phyloP scores from a whole-genome alignment of 495 filamentous ascomycete genomes.

The Rostrohypoxylon terebratum region DNA sequence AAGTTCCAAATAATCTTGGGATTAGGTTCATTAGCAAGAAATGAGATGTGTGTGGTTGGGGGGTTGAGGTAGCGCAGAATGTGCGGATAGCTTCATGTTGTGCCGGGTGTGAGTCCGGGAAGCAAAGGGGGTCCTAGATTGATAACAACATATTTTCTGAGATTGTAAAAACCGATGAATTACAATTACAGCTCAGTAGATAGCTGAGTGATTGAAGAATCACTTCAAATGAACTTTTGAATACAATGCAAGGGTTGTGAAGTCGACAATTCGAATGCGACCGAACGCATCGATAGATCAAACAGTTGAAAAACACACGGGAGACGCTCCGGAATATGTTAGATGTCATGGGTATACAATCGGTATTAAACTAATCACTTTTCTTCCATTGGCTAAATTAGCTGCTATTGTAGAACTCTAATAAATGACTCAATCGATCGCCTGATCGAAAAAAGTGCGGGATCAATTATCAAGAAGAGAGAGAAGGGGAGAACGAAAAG shows the following conservation, averaged over 20 bases:
- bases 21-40: background rate
- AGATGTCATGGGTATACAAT: slow-evolving; percentile 31
- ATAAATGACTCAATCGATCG: slow-evolving; percentile 47
- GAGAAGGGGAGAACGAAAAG: slow-evolving; percentile 54
- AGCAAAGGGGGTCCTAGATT: background rate
- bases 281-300: slow-evolving; percentile 38
- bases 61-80: slow-evolving; percentile 32
- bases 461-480: slow-evolving; percentile 47
- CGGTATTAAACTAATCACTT: slow-evolving; percentile 39
- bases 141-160: slow-evolving; percentile 46
- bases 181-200: slow-evolving; percentile 37
- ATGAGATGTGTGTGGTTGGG: slow-evolving; percentile 8
- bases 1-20: background rate
- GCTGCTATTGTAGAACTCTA: slow-evolving; percentile 35
- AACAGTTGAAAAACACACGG: slow-evolving; percentile 45
- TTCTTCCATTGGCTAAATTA: slow-evolving; percentile 34
- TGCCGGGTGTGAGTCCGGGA: slow-evolving; percentile 16
- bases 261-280: slow-evolving; percentile 52
- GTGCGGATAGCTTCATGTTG: slow-evolving; percentile 59
- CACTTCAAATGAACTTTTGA: slow-evolving; percentile 24
- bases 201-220: slow-evolving; percentile 44
- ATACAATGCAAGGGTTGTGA: slow-evolving; percentile 51
- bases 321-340: slow-evolving; percentile 7
- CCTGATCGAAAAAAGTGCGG: slow-evolving; percentile 41
- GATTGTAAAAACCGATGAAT: slow-evolving; percentile 7